phyloP scores from a whole-genome alignment of 2,329 filamentous ascomycete species.

The Fusarium avenaceum region DNA sequence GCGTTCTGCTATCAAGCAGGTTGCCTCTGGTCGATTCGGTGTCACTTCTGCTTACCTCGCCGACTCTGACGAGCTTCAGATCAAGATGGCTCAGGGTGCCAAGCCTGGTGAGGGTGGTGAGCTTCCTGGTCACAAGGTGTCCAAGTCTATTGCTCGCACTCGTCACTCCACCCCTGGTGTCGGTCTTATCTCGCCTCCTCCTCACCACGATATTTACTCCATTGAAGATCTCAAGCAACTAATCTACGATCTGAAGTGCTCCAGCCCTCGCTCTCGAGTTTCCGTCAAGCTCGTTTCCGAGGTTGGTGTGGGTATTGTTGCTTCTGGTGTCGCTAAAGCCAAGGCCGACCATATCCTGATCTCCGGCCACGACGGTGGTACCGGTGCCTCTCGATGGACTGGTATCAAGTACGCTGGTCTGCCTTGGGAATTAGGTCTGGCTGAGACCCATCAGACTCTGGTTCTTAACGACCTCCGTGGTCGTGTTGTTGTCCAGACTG shows the following conservation, averaged over 20 bases:
- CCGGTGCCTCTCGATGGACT: constrained; percentile 96
- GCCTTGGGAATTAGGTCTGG: constrained; percentile 95
- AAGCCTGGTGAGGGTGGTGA: constrained; percentile 99
- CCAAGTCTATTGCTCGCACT: constrained; percentile 91
- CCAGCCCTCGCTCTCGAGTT: constrained; percentile 89
- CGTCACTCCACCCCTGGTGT: constrained; percentile 97
- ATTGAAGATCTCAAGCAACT: constrained; percentile 98
- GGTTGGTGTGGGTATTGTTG: constrained; percentile 96
- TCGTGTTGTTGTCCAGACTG: constrained; percentile 95
- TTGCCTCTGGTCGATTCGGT: constrained; percentile 95
- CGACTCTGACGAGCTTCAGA: constrained; percentile 95
- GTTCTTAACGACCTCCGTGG: constrained; percentile 96
- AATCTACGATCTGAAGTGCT: constrained; percentile 97
- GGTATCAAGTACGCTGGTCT: constrained; percentile 99
- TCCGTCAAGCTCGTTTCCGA: constrained; percentile 98
- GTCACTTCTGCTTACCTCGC: constrained; percentile 95
- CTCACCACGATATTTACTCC: constrained; percentile 98
- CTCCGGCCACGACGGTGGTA: constrained; percentile 96
- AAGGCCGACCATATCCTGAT: constrained; percentile 98
- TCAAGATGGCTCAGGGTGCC: constrained; percentile 99
- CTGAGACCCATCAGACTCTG: constrained; percentile 95
- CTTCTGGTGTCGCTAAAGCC: constrained; percentile 96
- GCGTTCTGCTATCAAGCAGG: constrained; percentile 97
- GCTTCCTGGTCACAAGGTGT: constrained; percentile 96
- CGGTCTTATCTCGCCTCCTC: constrained; percentile 93